A percentile compares a stretch with the other conserved stretches of the same genome.
Evolutionary conservation across 495 filamentous ascomycete species (phyloP).

Genomic region (Penicillium maclennaniae): DNA sequence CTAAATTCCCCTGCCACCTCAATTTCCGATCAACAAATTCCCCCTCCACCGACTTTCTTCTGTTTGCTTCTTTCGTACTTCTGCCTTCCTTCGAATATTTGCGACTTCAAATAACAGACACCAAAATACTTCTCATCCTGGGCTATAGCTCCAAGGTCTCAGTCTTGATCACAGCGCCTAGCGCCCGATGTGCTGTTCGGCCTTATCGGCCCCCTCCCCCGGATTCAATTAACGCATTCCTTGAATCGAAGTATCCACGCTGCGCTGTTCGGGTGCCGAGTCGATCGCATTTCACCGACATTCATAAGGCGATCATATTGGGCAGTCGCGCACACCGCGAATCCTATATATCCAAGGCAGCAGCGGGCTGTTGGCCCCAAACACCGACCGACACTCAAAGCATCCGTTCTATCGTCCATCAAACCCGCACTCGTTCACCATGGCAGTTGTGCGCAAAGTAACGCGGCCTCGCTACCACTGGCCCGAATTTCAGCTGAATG

Average conservation of each 20-base stretch:
- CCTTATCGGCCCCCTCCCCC: constrained; percentile 13
- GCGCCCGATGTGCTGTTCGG: constrained; percentile 29
- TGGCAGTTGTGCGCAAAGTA: constrained; percentile 25
- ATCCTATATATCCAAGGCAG: background rate
- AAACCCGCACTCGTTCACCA: constrained; percentile 6
- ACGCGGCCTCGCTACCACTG: constrained; percentile 75
- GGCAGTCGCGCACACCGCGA: background rate
- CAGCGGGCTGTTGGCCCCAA: background rate
- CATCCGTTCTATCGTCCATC: background rate
- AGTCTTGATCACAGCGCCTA: constrained; percentile 7
- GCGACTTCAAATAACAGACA: too few species aligned
- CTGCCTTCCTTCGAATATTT: background rate
- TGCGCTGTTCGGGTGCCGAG: background rate
- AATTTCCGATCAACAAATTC: constrained; percentile 24
- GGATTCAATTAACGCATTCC: constrained; percentile 2
- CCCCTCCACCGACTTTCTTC: constrained; percentile 3
- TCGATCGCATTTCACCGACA: background rate
- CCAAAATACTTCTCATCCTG: background rate
- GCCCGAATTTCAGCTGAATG: constrained; percentile 87
- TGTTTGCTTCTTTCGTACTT: background rate
- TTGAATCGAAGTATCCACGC: background rate
- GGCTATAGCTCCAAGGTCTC: background rate
- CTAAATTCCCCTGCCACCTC: constrained; percentile 29
- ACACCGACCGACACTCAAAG: background rate
- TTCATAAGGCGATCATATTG: background rate